Base-by-base conservation (phyloP, 345 rosid species). In the Rhodamnia argentea region DNA sequence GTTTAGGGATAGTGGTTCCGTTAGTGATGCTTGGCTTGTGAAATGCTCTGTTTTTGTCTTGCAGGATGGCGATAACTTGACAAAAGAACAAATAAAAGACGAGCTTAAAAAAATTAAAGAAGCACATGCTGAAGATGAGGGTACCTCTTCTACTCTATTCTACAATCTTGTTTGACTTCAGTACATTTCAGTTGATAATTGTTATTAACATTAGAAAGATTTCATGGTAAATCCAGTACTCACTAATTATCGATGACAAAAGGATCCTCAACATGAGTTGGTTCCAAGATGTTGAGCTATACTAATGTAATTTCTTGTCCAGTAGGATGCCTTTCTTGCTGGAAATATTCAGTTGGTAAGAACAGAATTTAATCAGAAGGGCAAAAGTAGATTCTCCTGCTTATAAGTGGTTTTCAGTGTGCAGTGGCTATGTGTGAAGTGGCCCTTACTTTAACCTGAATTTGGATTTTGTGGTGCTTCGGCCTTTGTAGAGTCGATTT, bases 71-170 rank as follows among this genome's bases (percentile, higher is more conserved):
- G 99, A 97, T 78, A 92, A 89, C 87, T 87, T 95, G 90, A 96
- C 98, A 47, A 94, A 88, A 85, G 98, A 96, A 86, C 99, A 96
- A 86, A 91, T 94, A 86, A 95, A 94, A 90, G 95, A 93, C 53
- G 98, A 96, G 83, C 94, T 96, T 47, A 91, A 90, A 87, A 96
- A 90, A 91, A 91, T 95, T 82, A 97, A 96, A 90, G 97, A 92
- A 89, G 96, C 94, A 42, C 96, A 96, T 92, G 98, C 96, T 58
- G 98, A 94, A 86, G 98, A 97, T 84, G 98, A 97, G 86, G 98
- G 99, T 97, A 92, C 78, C 86, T 86, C 75, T 32, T 44, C 76
- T 52, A 16, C 47, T 82, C 50, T 75, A 81, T 83, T 20, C 78
- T 70, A 20, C 7, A 18, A 32, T 83, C 42, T 83, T 23, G 13